Conservation (phyloP, 495 filamentous ascomycete genomes). For the Rostrohypoxylon terebratum region DNA sequence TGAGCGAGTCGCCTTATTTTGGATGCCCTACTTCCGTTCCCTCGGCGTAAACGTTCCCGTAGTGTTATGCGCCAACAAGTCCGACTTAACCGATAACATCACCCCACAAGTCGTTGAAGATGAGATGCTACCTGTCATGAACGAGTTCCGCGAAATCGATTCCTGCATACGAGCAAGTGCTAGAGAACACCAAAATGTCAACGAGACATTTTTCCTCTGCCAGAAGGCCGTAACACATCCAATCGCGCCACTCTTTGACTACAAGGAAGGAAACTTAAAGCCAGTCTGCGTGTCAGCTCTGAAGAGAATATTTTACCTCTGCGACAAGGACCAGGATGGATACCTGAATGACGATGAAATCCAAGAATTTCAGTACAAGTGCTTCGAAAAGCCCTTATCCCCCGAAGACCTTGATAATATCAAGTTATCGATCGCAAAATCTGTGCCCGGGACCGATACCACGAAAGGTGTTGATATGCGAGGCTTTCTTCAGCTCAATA, state of each 20-base stretch:
- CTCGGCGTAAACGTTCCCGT: slow-evolving; percentile 99
- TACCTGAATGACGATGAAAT: slow-evolving; percentile 91
- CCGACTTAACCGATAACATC: slow-evolving; percentile 79
- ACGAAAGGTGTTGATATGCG: slow-evolving; percentile 80
- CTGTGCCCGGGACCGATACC: slow-evolving; percentile 69
- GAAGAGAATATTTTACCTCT: slow-evolving; percentile 91
- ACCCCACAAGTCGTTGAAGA: slow-evolving; percentile 88
- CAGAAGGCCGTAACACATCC: slow-evolving; percentile 99
- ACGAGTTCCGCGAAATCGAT: slow-evolving; percentile 98
- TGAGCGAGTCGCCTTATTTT: slow-evolving; percentile 95
- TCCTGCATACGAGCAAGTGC: slow-evolving; percentile 96
- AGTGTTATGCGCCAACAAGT: slow-evolving; percentile 96
- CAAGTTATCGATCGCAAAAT: slow-evolving; percentile 82
- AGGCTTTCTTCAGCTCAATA: slow-evolving; percentile 91
- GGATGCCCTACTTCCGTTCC: slow-evolving; percentile 96
- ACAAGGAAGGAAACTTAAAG: slow-evolving; percentile 90
- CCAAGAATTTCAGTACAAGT: slow-evolving; percentile 87
- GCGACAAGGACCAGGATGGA: slow-evolving; percentile 97
- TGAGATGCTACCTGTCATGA: slow-evolving; percentile 98
- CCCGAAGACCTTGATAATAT: slow-evolving; percentile 86
- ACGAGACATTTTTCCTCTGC: slow-evolving; percentile 96
- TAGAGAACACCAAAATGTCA: slow-evolving; percentile 93
- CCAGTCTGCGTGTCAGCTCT: slow-evolving; percentile 87
- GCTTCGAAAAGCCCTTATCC: slow-evolving; percentile 85
- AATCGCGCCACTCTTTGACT: slow-evolving; percentile 94